Percentiles rank a stretch among this genome's conserved stretches.
Evolutionary conservation across 2,329 filamentous ascomycete genomes (phyloP).

Genomic region (Ophiostoma pallidulum): DNA sequence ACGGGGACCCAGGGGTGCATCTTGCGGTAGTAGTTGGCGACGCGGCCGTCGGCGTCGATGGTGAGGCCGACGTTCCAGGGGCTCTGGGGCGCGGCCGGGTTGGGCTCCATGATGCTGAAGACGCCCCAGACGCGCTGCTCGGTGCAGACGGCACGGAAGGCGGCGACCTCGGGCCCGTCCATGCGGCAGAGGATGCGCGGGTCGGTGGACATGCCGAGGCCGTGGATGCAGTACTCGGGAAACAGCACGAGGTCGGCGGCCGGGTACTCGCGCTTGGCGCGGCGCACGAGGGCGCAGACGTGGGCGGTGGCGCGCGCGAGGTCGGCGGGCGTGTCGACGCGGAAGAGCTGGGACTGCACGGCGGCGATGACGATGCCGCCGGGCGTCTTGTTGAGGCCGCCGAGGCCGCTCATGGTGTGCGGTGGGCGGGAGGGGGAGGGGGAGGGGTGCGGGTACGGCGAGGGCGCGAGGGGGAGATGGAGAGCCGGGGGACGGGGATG

Average conservation of each 20-base stretch:
- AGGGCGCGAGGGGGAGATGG: too few species aligned
- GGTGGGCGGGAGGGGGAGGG: background rate
- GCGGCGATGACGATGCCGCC: constrained; percentile 9
- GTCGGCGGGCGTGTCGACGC: constrained; percentile 2
- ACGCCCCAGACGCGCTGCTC: constrained; percentile 9
- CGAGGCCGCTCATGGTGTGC: constrained; percentile 11
- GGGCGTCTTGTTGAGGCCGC: constrained; percentile 9
- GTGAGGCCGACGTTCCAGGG: constrained; percentile 10
- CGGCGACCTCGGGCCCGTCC: constrained; percentile 10
- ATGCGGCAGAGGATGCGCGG: constrained; percentile 3
- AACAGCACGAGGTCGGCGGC: constrained; percentile 9
- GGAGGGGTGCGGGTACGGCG: background rate
- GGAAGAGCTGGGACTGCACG: constrained; percentile 10
- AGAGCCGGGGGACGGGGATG: too few species aligned
- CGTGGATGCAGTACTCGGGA: constrained; percentile 11
- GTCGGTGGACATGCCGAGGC: constrained; percentile 7
- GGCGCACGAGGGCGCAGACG: constrained; percentile 7
- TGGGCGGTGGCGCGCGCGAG: background rate
- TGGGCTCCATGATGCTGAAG: constrained; percentile 11
- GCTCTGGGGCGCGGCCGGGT: background rate
- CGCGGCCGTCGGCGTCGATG: constrained; percentile 1
- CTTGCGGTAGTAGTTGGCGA: constrained; percentile 9
- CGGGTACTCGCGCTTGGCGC: constrained; percentile 5
- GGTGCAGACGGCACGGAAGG: constrained; percentile 4
- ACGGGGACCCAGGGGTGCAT: constrained; percentile 11